Base-by-base conservation (phyloP, 202 grass and related monocot species). In the Tripidium arundinaceum region DNA sequence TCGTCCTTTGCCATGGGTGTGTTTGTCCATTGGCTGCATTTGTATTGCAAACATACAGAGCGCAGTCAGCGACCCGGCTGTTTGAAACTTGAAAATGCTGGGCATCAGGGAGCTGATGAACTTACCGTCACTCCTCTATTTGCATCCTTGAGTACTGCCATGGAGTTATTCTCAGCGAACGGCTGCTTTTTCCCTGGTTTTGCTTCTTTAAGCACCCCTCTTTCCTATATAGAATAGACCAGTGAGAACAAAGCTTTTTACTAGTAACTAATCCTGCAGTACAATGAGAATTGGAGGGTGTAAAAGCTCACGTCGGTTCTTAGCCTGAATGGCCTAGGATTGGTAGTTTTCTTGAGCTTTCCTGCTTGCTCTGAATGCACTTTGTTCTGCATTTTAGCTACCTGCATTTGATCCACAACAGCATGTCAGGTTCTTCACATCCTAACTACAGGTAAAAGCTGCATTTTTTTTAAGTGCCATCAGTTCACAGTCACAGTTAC, bases 311-410 rank as follows among this genome's bases (percentile, higher is more conserved):
- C 96, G 62, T 90, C 96, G 28, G 93, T 95, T 83, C 96, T 91
- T 15, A 99, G 74, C 70, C 90, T 85, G 68, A 99, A 99, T 82
- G 96, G 96, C 77, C 76, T 93, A 16, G 91, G 96, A 54, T 91
- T 91, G 9, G 96, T 97, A 65, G 90, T 93, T 78, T 85, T 97
- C 83, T 81, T 94, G 31, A 85, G 76, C 81, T 85, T 97, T 65
- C 67, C 87, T 62, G 27, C 71, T 78, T 92, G 78, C 18, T 90
- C 83, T 7, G 6, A 11, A 61, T 73, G 70, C 22, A 80, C 43
- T 66, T 91, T 99, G 66, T 16, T 85, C 62, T 82, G 58, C 52
- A 82, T 11, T 78, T 86, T 84, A 39, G 75, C 15, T 38, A 83
- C 81, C 92, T 98, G 79, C 73, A 82, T 24, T 63, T 69, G 36